Percentiles rank a stretch among this genome's conserved stretches.
phyloP scores from a whole-genome alignment of 1,284 basidiomycete genomes.

The Lignosus rhinocerotis region DNA sequence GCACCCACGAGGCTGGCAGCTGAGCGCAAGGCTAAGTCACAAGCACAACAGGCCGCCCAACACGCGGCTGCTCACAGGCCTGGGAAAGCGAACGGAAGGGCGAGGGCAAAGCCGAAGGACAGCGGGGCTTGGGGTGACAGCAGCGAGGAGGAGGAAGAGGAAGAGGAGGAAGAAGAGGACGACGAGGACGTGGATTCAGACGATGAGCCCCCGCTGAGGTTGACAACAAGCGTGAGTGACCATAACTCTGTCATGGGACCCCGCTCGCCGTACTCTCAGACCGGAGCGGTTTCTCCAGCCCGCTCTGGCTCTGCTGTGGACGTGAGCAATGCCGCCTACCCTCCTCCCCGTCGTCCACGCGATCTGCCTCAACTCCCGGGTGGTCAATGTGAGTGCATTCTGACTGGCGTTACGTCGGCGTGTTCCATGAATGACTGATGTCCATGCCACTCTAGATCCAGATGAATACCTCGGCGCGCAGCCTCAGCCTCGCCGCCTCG shows the following conservation, averaged over 20 bases:
- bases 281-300: slow-evolving; percentile 31
- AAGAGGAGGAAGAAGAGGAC: slow-evolving; percentile 54
- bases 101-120: slow-evolving; percentile 44
- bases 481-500: slow-evolving; percentile 29
- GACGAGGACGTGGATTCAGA: slow-evolving; percentile 75
- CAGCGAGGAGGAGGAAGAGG: slow-evolving; percentile 78
- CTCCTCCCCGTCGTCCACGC: slow-evolving; percentile 38
- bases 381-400: slow-evolving; percentile 34
- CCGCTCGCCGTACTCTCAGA: slow-evolving; percentile 28
- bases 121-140: slow-evolving; percentile 72
- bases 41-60: slow-evolving; percentile 79
- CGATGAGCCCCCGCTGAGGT: slow-evolving; percentile 42
- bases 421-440: not conserved
- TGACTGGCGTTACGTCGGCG: not conserved
- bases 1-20: slow-evolving; percentile 79
- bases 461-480: slow-evolving; percentile 32
- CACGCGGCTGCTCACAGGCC: slow-evolving; percentile 74
- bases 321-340: slow-evolving; percentile 23
- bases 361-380: slow-evolving; percentile 45
- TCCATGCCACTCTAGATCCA: slow-evolving; percentile 9
- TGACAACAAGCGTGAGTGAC: slow-evolving; percentile 33
- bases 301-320: slow-evolving; percentile 28
- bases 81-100: slow-evolving; percentile 66
- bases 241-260: slow-evolving; percentile 28
- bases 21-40: slow-evolving; percentile 78